A percentile compares a stretch with the other conserved stretches of the same genome.
phyloP scores from a whole-genome alignment of 2,329 filamentous ascomycete genomes.

The Paracamarosporium sp. region DNA sequence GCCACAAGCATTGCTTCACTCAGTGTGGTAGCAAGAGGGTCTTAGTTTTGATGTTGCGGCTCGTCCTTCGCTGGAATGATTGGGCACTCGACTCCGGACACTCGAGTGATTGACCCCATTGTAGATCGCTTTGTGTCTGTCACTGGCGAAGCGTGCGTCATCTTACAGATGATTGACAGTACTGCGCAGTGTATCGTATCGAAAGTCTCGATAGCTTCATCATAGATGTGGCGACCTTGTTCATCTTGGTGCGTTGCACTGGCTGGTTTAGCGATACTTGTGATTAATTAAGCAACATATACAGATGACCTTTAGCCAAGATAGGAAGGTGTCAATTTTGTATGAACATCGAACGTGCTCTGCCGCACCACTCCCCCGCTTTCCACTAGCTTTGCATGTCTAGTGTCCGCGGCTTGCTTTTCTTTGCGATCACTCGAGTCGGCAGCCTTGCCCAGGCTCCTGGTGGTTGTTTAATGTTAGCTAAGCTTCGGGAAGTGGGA shows the following conservation, averaged over 20 bases:
- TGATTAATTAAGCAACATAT: background rate
- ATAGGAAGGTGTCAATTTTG: background rate
- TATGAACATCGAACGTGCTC: background rate
- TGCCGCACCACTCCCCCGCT: background rate
- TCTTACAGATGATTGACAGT: background rate
- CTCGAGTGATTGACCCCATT: background rate
- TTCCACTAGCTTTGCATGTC: background rate
- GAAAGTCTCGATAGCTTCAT: background rate
- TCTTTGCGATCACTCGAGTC: background rate
- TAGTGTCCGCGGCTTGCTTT: background rate
- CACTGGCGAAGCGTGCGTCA: background rate
- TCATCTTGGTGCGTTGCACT: background rate
- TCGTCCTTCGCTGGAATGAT: too few relatives aligned
- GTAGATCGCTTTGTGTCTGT: background rate
- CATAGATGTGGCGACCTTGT: background rate
- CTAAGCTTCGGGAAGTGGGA: background rate
- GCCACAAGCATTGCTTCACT: background rate
- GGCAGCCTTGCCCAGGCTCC: background rate
- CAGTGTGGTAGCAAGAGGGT: too few relatives aligned
- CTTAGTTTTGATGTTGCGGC: too few relatives aligned
- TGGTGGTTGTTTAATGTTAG: background rate
- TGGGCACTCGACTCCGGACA: too few relatives aligned
- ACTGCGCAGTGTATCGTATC: background rate
- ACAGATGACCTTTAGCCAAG: background rate
- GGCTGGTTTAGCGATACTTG: background rate